A percentile compares a stretch with the other conserved stretches of the same genome.
Conservation (phyloP, 192 early-diverging fungal genomes). For the Funneliformis mosseae region DNA sequence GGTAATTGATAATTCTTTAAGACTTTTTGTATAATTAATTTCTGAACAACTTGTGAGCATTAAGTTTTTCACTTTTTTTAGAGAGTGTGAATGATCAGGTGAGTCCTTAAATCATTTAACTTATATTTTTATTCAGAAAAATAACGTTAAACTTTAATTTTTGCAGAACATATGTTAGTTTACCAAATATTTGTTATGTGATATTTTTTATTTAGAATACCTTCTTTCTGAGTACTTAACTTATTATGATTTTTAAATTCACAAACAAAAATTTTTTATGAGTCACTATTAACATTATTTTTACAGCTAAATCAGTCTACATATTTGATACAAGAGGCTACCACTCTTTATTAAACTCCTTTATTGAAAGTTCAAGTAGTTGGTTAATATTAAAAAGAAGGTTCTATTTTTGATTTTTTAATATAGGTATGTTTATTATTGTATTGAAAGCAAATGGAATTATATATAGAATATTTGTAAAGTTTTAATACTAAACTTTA, state of each 20-base stretch:
- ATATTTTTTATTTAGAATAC: background rate
- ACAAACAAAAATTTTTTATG: background rate
- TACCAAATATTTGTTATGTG: background rate
- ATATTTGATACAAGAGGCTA: background rate
- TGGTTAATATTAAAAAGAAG: too few relatives aligned
- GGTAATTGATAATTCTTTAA: background rate
- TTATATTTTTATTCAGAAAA: background rate
- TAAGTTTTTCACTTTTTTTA: background rate
- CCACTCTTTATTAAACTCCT: too few relatives aligned
- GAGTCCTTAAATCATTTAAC: background rate
- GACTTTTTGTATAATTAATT: background rate
- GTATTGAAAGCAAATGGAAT: too few relatives aligned
- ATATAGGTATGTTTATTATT: too few relatives aligned
- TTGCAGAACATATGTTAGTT: too few relatives aligned
- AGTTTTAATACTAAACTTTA: too few relatives aligned
- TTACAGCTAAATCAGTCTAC: background rate
- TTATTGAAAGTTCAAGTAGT: too few relatives aligned
- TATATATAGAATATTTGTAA: too few relatives aligned
- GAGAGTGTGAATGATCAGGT: background rate
- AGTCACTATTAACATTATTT: background rate
- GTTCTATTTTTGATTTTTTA: too few relatives aligned
- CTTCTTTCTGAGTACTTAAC: background rate
- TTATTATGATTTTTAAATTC: background rate
- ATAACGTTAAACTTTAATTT: background rate
- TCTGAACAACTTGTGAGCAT: background rate